phyloP scores from a whole-genome alignment of 164 flowering plant species.

The Aristolochia californica region DNA sequence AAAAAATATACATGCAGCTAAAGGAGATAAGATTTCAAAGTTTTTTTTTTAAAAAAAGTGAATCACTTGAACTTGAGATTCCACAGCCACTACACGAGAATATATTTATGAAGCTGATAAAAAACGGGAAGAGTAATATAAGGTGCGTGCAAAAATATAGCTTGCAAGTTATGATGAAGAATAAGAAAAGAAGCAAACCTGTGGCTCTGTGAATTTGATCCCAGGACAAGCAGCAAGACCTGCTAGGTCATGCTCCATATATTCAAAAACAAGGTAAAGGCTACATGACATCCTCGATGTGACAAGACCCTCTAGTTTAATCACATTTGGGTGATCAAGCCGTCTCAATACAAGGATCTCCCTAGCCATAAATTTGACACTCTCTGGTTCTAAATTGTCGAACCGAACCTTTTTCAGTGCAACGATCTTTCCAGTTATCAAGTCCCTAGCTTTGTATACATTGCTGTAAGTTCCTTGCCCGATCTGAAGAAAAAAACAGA shows the following conservation, averaged over 20 bases:
- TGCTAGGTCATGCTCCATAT: slow-evolving; percentile 94
- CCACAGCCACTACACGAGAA: too few relatives aligned
- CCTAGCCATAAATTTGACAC: slow-evolving; percentile 84
- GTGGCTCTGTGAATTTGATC: slow-evolving; percentile 68
- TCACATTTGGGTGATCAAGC: slow-evolving; percentile 84
- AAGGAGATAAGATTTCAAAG: too few relatives aligned
- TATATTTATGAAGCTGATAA: too few relatives aligned
- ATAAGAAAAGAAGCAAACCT: slow-evolving; percentile 31
- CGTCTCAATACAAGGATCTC: slow-evolving; percentile 68
- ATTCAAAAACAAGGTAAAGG: slow-evolving; percentile 78
- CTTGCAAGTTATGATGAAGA: too few relatives aligned
- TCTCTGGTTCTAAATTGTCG: slow-evolving; percentile 88
- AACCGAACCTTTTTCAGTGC: slow-evolving; percentile 91
- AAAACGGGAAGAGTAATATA: too few relatives aligned
- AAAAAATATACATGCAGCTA: too few relatives aligned
- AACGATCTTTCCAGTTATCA: slow-evolving; percentile 72
- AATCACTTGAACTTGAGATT: too few relatives aligned
- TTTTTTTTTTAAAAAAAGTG: too few relatives aligned
- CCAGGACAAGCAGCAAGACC: slow-evolving; percentile 70
- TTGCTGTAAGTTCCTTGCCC: slow-evolving; percentile 98
- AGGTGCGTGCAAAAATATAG: too few relatives aligned
- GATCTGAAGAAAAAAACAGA: slow-evolving; percentile 31
- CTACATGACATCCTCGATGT: slow-evolving; percentile 92
- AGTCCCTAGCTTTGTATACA: slow-evolving; percentile 86
- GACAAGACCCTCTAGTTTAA: slow-evolving; percentile 78